phyloP scores from a whole-genome alignment of 2,329 filamentous ascomycete genomes.

The Cercospora zeina region DNA sequence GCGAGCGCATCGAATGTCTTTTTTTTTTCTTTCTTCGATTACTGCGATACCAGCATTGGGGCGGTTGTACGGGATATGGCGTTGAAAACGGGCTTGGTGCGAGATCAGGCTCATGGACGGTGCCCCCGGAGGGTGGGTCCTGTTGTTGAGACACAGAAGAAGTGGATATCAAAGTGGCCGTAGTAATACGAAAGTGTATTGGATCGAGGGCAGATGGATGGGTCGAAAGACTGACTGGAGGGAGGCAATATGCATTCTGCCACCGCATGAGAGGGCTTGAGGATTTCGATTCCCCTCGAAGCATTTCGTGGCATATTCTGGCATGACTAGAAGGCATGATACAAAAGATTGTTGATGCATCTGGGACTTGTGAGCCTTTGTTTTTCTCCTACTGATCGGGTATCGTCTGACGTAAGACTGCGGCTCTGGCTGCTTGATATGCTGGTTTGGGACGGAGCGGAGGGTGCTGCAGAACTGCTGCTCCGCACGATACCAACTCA shows the following conservation, averaged over 20 bases:
- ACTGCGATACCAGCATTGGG: slow-evolving; percentile 24
- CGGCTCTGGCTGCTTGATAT: no score
- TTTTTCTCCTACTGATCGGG: no score
- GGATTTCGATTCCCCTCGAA: not conserved
- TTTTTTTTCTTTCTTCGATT: slow-evolving; percentile 10
- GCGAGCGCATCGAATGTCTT: slow-evolving; percentile 19
- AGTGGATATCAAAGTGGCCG: not conserved
- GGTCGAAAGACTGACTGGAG: not conserved
- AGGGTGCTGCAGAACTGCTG: no score
- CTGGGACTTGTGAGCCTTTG: not conserved
- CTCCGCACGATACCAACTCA: no score
- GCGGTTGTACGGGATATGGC: slow-evolving; percentile 8
- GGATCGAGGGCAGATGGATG: not conserved
- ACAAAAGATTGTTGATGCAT: slow-evolving; percentile 6
- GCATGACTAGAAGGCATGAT: slow-evolving; percentile 5
- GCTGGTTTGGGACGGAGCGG: not conserved
- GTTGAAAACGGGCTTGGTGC: slow-evolving; percentile 4
- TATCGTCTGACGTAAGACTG: no score
- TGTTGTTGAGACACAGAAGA: slow-evolving; percentile 3
- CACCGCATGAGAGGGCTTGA: not conserved
- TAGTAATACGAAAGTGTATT: slow-evolving; percentile 10
- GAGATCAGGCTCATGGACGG: slow-evolving; percentile 6
- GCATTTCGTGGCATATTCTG: not conserved
- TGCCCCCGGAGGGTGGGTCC: slow-evolving; percentile 10
- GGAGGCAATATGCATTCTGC: not conserved